Evolutionary conservation across 345 rosid species (phyloP), one percentile per base, ranked within the genome.

Genomic region (Euphorbia pulcherrima): DNA sequence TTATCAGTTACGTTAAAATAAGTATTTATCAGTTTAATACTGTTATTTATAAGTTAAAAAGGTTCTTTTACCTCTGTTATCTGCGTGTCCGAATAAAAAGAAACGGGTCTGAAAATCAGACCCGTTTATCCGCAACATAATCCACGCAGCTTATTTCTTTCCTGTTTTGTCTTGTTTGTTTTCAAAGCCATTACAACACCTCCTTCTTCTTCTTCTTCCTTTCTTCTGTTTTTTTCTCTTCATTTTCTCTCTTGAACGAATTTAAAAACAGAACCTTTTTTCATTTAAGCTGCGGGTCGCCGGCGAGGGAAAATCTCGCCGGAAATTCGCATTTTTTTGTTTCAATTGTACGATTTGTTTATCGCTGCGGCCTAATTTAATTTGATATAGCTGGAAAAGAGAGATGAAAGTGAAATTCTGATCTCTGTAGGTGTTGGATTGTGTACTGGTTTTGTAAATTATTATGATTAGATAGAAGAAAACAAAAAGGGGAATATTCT

Each of bases 221-320:
- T 27, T 52, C 30, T 50, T 54, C n/a, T n/a, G n/a, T 51, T 70
- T 73, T 39, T 39, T 54, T 64, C 55, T 29, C 30, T 60, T 52
- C 67, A 18, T 57, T 41, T 29, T 59, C 55, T 56, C 72, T 60
- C 70, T 58, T 13, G 8, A 33, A 23, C 51, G 2, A 33, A 18
- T 0, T 2, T 30, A 9, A 0, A n/a, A 20, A 60, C 40, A 60
- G 14, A 35, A 27, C 35, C n/a, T n/a, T 61, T 60, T 27, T 64
- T 61, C 16, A 10, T 7, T 39, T 20, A 39, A 20, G 11, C 21
- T 12, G 65, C 60, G 75, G 66, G 62, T 53, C 55, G 75, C 83
- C 85, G 85, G 80, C 80, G 83, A 62, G 80, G 51, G 9, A 55
- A 58, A 67, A 58, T 81, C 87, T 77, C 72, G 83, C 87, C 84